Conservation (phyloP, 768 basidiomycete genomes). For the Hericium alpestre region DNA sequence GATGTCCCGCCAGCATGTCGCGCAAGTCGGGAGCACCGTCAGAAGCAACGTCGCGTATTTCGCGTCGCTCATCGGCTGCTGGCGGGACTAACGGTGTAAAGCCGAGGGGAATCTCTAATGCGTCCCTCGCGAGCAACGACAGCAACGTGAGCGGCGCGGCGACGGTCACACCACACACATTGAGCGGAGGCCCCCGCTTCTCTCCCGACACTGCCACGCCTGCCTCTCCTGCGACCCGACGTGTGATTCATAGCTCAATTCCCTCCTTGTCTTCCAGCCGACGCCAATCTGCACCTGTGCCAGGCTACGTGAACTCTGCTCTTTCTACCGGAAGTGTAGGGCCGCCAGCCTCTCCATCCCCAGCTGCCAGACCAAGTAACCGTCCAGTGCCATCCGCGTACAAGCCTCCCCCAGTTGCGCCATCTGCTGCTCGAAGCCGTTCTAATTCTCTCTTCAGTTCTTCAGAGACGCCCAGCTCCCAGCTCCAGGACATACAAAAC, state of each 20-base stretch:
- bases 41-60: conserved; percentile 43
- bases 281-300: conserved; percentile 13
- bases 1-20: conserved; percentile 1
- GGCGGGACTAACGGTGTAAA: conserved; percentile 30
- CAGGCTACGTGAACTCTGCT: conserved; percentile 11
- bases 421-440: conserved; percentile 13
- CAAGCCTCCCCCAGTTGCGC: conserved; percentile 19
- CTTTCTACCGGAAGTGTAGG: no score
- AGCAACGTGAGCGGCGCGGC: conserved; percentile 36
- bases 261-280: conserved; percentile 15
- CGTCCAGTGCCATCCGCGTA: conserved; percentile 10
- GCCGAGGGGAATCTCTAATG: conserved; percentile 43
- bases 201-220: conserved; percentile 30
- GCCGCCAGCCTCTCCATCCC: conserved; percentile 10
- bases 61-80: conserved; percentile 36
- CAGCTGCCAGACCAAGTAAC: conserved; percentile 10
- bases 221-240: conserved; percentile 23
- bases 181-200: conserved; percentile 8
- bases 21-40: conserved; percentile 27
- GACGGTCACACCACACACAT: conserved; percentile 29
- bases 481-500: conserved; percentile 9
- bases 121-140: conserved; percentile 30
- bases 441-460: conserved; percentile 15
- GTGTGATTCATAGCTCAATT: conserved; percentile 16
- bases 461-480: conserved; percentile 7